Evolutionary conservation across 768 basidiomycete species (phyloP).

Genomic region (Amylocystis lapponica): DNA sequence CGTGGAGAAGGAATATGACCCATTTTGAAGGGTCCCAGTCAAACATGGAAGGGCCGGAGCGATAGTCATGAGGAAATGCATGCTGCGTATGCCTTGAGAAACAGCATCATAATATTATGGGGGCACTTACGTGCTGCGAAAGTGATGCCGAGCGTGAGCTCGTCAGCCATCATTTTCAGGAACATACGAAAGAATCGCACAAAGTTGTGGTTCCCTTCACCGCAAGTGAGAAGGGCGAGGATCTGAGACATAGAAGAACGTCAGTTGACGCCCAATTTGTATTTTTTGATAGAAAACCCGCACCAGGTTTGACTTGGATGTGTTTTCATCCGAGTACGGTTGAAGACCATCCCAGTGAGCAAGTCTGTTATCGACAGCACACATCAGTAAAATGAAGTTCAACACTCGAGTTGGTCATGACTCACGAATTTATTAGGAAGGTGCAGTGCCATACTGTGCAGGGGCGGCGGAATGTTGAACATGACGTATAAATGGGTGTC

Average conservation of each 20-base stretch:
- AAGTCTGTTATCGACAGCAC: slow-evolving; percentile 33
- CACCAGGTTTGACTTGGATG: slow-evolving; percentile 69
- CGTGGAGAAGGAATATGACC: slow-evolving; percentile 54
- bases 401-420: not conserved
- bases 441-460: slow-evolving; percentile 71
- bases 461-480: not conserved
- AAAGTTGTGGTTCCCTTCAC: slow-evolving; percentile 78
- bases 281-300: slow-evolving; percentile 12
- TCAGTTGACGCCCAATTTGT: not conserved
- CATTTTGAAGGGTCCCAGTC: slow-evolving; percentile 85
- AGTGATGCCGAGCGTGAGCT: too few relatives aligned
- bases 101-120: not conserved
- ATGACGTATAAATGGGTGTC: not conserved
- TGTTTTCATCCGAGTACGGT: slow-evolving; percentile 76
- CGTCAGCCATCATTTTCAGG: too few relatives aligned
- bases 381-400: not conserved
- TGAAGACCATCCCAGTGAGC: slow-evolving; percentile 82
- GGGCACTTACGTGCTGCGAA: slow-evolving; percentile 1
- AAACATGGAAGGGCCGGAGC: slow-evolving; percentile 51
- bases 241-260: slow-evolving; percentile 33
- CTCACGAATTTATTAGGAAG: slow-evolving; percentile 66
- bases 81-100: slow-evolving; percentile 41
- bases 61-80: slow-evolving; percentile 74
- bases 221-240: slow-evolving; percentile 62
- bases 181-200: slow-evolving; percentile 40